Conservation (phyloP, 495 filamentous ascomycete genomes). For the Penicillium bovifimosum region DNA sequence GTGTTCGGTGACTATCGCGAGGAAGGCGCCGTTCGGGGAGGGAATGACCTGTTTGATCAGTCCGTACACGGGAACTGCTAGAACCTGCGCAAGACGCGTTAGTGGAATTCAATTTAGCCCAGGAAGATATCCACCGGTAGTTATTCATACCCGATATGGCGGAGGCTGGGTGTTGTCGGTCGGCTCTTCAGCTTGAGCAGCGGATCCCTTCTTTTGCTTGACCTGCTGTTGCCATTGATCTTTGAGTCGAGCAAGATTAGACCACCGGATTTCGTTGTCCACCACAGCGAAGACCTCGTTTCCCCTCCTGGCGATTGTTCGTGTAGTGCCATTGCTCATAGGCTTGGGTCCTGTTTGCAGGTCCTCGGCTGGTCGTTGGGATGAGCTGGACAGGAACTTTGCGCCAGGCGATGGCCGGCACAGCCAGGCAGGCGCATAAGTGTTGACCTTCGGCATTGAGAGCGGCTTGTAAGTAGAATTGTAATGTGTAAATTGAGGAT, state of each 20-base stretch:
- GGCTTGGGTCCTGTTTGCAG: conserved; percentile 32
- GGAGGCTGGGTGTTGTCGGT: conserved; percentile 6
- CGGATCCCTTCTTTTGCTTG: conserved; percentile 29
- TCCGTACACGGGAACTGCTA: conserved; percentile 65
- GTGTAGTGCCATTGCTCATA: conserved; percentile 49
- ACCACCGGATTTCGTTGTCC: conserved; percentile 83
- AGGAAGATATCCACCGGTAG: not conserved
- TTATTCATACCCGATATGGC: conserved; percentile 31
- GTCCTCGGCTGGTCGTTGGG: conserved; percentile 29
- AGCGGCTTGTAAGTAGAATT: not conserved
- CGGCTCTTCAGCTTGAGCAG: conserved; percentile 6
- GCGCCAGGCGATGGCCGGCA: conserved; percentile 67
- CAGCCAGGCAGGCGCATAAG: conserved; percentile 80
- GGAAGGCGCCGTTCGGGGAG: conserved; percentile 69
- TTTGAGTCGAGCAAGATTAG: conserved; percentile 68
- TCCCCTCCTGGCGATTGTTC: conserved; percentile 66
- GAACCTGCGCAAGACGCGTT: conserved; percentile 42
- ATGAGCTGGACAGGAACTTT: conserved; percentile 55
- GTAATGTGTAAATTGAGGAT: not conserved
- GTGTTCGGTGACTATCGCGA: conserved; percentile 78
- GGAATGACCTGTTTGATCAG: conserved; percentile 76
- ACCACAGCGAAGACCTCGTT: conserved; percentile 79
- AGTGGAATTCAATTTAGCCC: conserved; percentile 3
- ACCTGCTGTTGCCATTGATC: conserved; percentile 56
- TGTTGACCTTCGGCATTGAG: conserved; percentile 72